Evolutionary conservation across 257 asterid genomes (phyloP).

Genomic region (Penstemon newberryi): DNA sequence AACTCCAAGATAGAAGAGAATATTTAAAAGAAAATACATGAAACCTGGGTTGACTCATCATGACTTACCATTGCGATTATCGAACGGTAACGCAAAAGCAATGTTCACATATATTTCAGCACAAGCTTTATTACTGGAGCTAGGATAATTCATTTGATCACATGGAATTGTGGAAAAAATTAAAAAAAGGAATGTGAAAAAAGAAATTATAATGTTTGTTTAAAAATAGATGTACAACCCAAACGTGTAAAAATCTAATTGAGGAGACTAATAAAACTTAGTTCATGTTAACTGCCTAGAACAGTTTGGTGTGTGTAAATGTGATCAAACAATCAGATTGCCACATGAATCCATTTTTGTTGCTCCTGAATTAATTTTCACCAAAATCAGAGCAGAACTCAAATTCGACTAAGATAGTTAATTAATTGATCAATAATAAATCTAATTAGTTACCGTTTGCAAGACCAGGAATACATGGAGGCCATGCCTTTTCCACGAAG

Average conservation of each 20-base stretch:
- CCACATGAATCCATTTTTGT: conserved; percentile 87
- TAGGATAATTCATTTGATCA: conserved; percentile 8
- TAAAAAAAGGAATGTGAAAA: not conserved
- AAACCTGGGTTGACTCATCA: too few species aligned
- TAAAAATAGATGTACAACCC: not conserved
- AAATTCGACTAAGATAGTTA: not conserved
- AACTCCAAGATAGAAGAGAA: too few species aligned
- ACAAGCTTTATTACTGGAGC: too few species aligned
- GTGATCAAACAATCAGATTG: conserved; percentile 29
- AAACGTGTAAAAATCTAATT: too few species aligned
- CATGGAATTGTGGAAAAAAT: not conserved
- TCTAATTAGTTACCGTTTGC: conserved; percentile 49
- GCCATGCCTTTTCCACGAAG: conserved; percentile 90
- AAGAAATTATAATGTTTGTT: not conserved
- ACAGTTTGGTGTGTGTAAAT: not conserved
- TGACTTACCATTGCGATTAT: conserved; percentile 38
- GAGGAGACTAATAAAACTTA: not conserved
- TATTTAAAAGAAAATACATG: too few species aligned
- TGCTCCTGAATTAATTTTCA: conserved; percentile 52
- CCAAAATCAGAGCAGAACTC: not conserved
- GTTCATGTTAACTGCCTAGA: not conserved
- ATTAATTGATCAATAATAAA: too few species aligned
- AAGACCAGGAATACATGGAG: conserved; percentile 79
- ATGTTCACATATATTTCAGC: too few species aligned
- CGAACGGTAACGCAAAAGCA: conserved; percentile 22